These are phyloP conservation scores for Globisporangium paddicum DNA, from an alignment of 352 stramenopile species.

Conservation along the genomic window DNA sequence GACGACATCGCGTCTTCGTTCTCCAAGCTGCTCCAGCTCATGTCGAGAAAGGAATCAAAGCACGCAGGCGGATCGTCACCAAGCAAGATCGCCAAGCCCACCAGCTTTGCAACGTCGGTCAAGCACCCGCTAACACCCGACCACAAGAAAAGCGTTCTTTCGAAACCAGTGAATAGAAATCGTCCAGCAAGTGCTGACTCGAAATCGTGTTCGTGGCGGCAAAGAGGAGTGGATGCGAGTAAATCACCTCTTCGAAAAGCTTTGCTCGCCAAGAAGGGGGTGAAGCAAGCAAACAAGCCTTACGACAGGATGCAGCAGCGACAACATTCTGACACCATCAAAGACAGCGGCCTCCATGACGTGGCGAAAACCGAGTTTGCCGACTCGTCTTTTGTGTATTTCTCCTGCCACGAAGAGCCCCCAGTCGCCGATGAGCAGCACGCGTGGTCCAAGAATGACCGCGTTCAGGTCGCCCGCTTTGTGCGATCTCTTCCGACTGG, in stretches of 20 bases:
- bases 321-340: not conserved
- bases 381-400: slow-evolving; percentile 28
- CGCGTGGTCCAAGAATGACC: slow-evolving; percentile 12
- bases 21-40: slow-evolving; percentile 28
- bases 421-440: slow-evolving; percentile 8
- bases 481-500: slow-evolving; percentile 21
- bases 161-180: not conserved
- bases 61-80: not conserved
- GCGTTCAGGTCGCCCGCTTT: slow-evolving; percentile 37
- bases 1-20: slow-evolving; percentile 26
- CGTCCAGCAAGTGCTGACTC: slow-evolving; percentile 19
- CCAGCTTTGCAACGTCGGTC: not conserved
- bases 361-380: slow-evolving; percentile 20
- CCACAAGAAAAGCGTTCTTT: not conserved
- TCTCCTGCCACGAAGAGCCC: slow-evolving; percentile 18
- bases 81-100: not conserved
- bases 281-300: not conserved
- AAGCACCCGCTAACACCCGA: slow-evolving; percentile 8
- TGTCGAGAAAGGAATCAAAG: slow-evolving; percentile 10
- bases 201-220: slow-evolving; percentile 7
- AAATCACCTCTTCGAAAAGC: not conserved
- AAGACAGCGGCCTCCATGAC: not conserved
- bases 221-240: not conserved
- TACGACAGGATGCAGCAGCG: not conserved
- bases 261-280: not conserved